A percentile compares a stretch with the other conserved stretches of the same genome.
These are phyloP conservation scores for Pisolithus thermaeus DNA, from an alignment of 1,284 basidiomycete species.

Conservation along the genomic window DNA sequence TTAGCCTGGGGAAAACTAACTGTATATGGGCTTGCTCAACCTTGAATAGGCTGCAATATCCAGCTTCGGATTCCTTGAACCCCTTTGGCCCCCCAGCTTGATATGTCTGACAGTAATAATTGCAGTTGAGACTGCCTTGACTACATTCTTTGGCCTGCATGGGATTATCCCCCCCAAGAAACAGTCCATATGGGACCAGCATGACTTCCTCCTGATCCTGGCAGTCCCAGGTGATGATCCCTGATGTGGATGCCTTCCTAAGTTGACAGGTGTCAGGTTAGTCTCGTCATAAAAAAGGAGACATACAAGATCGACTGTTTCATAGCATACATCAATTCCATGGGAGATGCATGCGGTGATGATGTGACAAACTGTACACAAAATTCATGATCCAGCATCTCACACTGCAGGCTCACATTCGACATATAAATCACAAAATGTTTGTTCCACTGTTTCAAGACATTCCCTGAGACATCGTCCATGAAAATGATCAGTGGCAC, in stretches of 20 bases:
- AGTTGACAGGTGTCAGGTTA: too few relatives aligned
- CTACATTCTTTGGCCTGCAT: constrained; percentile 30
- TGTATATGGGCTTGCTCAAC: constrained; percentile 4
- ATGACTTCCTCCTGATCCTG: constrained; percentile 15
- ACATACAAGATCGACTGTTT: constrained; percentile 16
- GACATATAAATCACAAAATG: constrained; percentile 23
- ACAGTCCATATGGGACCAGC: constrained; percentile 18
- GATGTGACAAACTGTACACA: constrained; percentile 20
- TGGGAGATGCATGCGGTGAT: constrained; percentile 22
- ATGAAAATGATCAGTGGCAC: constrained; percentile 20
- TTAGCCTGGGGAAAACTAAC: not conserved
- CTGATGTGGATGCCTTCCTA: not conserved
- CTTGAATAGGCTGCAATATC: constrained; percentile 11
- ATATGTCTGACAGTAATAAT: constrained; percentile 26
- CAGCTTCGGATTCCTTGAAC: constrained; percentile 16
- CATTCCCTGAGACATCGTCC: constrained; percentile 28
- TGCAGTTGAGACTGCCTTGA: constrained; percentile 17
- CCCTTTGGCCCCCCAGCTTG: constrained; percentile 19
- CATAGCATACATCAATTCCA: constrained; percentile 19
- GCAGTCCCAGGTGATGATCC: constrained; percentile 16
- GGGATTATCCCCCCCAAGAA: constrained; percentile 29
- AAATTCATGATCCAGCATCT: constrained; percentile 23
- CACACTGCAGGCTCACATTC: constrained; percentile 16
- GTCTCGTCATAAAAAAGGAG: too few relatives aligned
- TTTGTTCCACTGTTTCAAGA: constrained; percentile 28